Evolutionary conservation across 306 rosid species (phyloP).

Genomic region (Prunus davidiana): DNA sequence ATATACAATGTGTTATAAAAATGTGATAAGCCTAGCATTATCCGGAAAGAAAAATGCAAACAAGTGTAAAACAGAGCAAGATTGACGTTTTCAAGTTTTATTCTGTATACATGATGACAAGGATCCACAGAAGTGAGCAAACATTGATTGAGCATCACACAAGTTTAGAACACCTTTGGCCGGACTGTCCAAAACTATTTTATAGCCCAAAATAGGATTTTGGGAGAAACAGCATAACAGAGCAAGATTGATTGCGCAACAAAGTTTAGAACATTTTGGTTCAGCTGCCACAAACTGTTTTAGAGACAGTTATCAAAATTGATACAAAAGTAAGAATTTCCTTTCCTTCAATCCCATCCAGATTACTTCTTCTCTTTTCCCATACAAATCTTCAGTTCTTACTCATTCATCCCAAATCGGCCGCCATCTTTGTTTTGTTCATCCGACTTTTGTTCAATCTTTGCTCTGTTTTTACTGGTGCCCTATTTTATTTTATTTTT

Average conservation of each 20-base stretch:
- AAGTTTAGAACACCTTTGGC: background rate
- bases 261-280: background rate
- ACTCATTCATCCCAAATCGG: background rate
- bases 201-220: background rate
- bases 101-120: too few species aligned
- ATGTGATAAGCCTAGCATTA: too few species aligned
- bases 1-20: too few species aligned
- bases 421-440: background rate
- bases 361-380: background rate
- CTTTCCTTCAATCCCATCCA: background rate
- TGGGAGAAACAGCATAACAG: background rate
- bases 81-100: too few species aligned
- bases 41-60: too few species aligned
- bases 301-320: background rate
- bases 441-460: background rate
- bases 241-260: background rate
- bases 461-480: background rate
- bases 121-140: background rate
- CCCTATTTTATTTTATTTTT: too few species aligned
- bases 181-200: background rate
- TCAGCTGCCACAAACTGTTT: background rate
- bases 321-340: background rate
- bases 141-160: background rate
- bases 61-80: too few species aligned
- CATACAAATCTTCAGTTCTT: background rate